Evolutionary conservation across 2,329 filamentous ascomycete species (phyloP), one percentile per base, ranked within the genome.

Genomic region (Tolypocladium cylindrosporum): DNA sequence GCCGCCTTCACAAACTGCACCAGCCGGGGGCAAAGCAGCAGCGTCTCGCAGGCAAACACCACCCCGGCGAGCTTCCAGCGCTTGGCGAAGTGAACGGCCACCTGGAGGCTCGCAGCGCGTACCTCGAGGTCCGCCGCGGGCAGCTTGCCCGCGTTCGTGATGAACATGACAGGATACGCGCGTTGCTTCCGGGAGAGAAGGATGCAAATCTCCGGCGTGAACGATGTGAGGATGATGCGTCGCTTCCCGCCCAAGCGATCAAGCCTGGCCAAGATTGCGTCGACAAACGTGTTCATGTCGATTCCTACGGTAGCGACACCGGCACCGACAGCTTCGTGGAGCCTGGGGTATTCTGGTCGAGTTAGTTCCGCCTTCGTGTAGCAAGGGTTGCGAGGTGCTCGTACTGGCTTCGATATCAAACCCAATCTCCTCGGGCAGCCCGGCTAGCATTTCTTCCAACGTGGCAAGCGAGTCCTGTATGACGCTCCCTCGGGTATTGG

Each of bases 391-490:
- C 14, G 16, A 5, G 6, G 14, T 40, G 39, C 16, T 40, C 39
- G 39, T 39, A 39, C 37, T 39, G 37, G 37, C 37, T 39, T 39
- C 37, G 37, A 39, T 16, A 4, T 39, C 39, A 40, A 40, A 40
- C 16, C 39, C 39, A 40, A 40, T 19, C 39, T 40, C 39, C 39
- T 40, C 39, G 39, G 39, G 39, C 39, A 40, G 39, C 39, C 39
- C 39, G 39, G 16, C 6, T 14, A 19, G 39, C 16, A 19, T 40
- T 52, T 76, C 71, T 55, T 72, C 67, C 19, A 76, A 59, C 7
- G 73, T 76, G 1, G 69, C 61, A 45, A 75, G 69, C 3, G 71
- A 63, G 19, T 68, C 69, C 41, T 75, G 72, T 56, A 76, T 71
- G 52, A 69, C 69, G 41, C 69, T 63, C 1, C 72, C 57, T 67